Base-by-base conservation (phyloP, 2,329 filamentous ascomycete species). In the Beauveria varroae region DNA sequence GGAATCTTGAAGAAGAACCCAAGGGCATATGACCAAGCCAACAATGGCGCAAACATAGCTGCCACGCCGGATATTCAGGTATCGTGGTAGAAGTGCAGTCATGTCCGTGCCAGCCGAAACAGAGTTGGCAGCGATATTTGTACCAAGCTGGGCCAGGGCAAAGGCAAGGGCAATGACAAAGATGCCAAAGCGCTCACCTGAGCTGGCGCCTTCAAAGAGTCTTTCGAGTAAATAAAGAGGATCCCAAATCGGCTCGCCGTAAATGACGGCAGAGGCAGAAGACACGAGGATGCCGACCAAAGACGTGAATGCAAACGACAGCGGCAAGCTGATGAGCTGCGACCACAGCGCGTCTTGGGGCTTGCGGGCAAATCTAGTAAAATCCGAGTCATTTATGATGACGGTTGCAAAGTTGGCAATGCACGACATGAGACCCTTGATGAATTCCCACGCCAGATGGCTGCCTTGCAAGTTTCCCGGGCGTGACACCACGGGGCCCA, bases 361-460 rank as follows among this genome's bases (percentile, higher is more conserved):
- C 69, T 87, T 91, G 24, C 78, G 76, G 2, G 91, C 89, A 68
- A 96, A 97, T 72, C 93, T 87, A 22, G 90, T 80, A 72, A 96
- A 96, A 70, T 96, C 91, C 0, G 89, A 89, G 66, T 91, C 87
- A 72, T 96, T 87, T 63, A 89, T 81, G 67, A 96, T 95, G 34
- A 96, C 80, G 0, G 92, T 91, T 1, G 91, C 89, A 70, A 96
- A 96, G 76, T 96, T 96, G 68, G 90, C 89, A 65, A 97, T 91
- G 4, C 90, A 87, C 34, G 83, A 87, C 91, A 96, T 96, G 74
- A 96, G 86, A 41, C 91, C 91, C 63, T 87, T 87, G 63, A 97
- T 82, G 62, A 96, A 86, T 26, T 86, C 84, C 93, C 93, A 97
- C 1, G 80, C 91, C 3, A 96, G 80, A 0, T 80, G 80, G 64